Percentiles rank a stretch among this genome's conserved stretches.
Evolutionary conservation across 192 early-diverging fungal species (phyloP).

Genomic region (Linnemannia zychae): DNA sequence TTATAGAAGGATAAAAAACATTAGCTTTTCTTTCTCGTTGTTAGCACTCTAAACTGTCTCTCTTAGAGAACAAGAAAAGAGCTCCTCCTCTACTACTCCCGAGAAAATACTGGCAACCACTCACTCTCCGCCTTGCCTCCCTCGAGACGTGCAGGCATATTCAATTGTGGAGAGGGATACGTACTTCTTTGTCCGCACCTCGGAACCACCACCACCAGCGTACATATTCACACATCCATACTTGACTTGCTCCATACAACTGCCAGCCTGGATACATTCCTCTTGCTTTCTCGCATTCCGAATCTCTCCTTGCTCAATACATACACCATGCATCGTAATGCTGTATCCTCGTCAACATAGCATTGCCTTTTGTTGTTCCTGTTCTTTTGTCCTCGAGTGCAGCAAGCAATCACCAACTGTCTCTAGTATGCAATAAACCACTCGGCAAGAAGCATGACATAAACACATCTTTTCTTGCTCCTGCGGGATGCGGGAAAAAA

Average conservation of each 20-base stretch:
- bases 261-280: background rate
- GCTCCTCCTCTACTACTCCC: too few species aligned
- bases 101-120: too few species aligned
- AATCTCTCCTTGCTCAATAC: background rate
- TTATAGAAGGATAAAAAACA: background rate
- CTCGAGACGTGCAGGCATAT: too few species aligned
- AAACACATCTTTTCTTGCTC: background rate
- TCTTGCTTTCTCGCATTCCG: background rate
- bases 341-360: constrained; percentile 4
- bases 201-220: too few species aligned
- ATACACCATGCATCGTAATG: background rate
- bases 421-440: background rate
- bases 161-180: too few species aligned
- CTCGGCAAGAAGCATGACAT: background rate
- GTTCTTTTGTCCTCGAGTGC: background rate
- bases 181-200: too few species aligned
- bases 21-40: too few species aligned
- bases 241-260: too few species aligned
- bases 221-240: too few species aligned
- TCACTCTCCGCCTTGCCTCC: too few species aligned
- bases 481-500: background rate
- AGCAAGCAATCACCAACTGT: background rate
- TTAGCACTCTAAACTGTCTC: too few species aligned
- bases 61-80: too few species aligned
- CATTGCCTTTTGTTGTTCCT: background rate